Base-by-base conservation (phyloP, 495 filamentous ascomycete genomes). In the Daldinia decipiens region DNA sequence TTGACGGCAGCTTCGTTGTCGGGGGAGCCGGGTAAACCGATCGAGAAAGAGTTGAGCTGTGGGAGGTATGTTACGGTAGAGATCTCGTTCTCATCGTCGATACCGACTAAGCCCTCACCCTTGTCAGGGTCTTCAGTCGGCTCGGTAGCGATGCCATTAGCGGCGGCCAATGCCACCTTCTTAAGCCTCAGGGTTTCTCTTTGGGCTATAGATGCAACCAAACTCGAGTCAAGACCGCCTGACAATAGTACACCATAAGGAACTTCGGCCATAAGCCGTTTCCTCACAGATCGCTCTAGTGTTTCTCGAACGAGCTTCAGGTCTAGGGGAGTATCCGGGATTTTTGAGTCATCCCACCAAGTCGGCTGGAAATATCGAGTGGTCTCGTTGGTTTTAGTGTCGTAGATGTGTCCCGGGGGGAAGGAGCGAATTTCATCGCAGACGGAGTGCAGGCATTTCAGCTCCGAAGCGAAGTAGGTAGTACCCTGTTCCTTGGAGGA, bases 211-310 rank as follows among this genome's bases (percentile, higher is more conserved):
- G 95, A 87, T 27, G 95, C 95, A 36, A 98, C 93, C 79, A 99
- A 82, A 76, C 92, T 95, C 31, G 96, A 98, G 82, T 99, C 95
- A 53, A 99, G 86, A 74, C 95, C 95, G 74, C 95, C 95, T 31
- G 96, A 98, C 19, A 99, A 85, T 53, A 99, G 83, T 15, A 99
- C 95, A 80, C 95, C 95, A 78, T 97, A 99, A 17, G 95, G 95
- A 52, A 99, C 95, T 81, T 99, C 95, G 19, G 95, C 95, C 95
- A 99, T 99, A 75, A 99, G 84, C 64, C 95, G 88, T 83, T 99
- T 99, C 74, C 95, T 89, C 51, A 99, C 96, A 29, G 95, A 91
- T 79, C 88, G 90, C 85, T 98, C 95, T 43, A 99, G 84, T 0
- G 91, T 90, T 70, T 89, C 87, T 55, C 95, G 89, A 65, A 99